A percentile compares a stretch with the other conserved stretches of the same genome.
These are phyloP conservation scores for Eutrema japonicum DNA, from an alignment of 345 rosid genomes.

Conservation along the genomic window DNA sequence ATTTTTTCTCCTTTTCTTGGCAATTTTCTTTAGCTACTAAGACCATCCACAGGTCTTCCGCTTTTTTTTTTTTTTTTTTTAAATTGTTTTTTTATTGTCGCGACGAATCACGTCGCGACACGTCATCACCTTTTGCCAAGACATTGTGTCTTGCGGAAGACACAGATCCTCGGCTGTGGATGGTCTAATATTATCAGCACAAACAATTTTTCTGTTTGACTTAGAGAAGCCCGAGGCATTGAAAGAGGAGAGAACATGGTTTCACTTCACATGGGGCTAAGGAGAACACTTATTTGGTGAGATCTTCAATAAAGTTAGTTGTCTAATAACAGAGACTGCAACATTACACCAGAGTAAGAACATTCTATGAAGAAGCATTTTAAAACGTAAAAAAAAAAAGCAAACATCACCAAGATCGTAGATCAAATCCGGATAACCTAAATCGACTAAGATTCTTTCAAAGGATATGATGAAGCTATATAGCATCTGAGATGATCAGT, in stretches of 20 bases:
- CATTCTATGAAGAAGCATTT: conserved; percentile 17
- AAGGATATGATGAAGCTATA: conserved; percentile 15
- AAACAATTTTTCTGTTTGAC: neutral
- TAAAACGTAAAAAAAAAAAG: conserved; percentile 12
- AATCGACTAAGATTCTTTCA: conserved; percentile 23
- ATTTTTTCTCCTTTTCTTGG: neutral
- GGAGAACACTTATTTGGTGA: conserved; percentile 15
- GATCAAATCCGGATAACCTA: conserved; percentile 33
- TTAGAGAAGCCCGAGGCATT: neutral
- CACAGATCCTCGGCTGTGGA: too few relatives aligned
- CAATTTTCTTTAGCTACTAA: conserved; percentile 14
- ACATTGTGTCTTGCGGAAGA: too few relatives aligned
- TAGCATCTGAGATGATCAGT: conserved; percentile 2
- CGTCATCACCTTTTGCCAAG: too few relatives aligned
- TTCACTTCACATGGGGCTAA: conserved; percentile 4
- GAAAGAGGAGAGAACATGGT: conserved; percentile 8
- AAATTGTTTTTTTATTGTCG: too few relatives aligned
- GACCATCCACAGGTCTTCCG: too few relatives aligned
- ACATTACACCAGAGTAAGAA: conserved; percentile 24
- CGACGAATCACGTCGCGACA: too few relatives aligned
- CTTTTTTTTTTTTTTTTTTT: too few relatives aligned
- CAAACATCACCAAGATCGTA: conserved; percentile 14
- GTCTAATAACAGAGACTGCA: conserved; percentile 16
- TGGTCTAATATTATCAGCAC: conserved; percentile 22
- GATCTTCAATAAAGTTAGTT: conserved; percentile 17